Base-by-base conservation (phyloP, 495 filamentous ascomycete species). In the Friedmanniomyces simplex region DNA sequence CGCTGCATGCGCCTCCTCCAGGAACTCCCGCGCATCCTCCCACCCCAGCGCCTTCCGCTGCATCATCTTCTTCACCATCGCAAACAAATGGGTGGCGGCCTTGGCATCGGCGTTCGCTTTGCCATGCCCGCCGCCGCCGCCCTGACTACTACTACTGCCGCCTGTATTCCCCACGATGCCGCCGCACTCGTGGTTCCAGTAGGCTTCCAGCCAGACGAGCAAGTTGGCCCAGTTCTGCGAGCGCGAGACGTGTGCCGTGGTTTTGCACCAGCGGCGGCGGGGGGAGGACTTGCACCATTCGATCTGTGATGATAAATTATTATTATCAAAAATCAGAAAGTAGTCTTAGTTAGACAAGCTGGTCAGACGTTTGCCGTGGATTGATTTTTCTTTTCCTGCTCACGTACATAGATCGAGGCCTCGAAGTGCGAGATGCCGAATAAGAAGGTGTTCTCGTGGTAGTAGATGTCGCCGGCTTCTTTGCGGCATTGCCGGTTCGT, bases 381-480 rank as follows among this genome's bases (percentile, higher is more conserved):
- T n/a, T n/a, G n/a, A n/a, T n/a, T n/a, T n/a, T n/a, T n/a, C n/a
- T n/a, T n/a, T n/a, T n/a, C n/a, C n/a, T n/a, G n/a, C n/a, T n/a
- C n/a, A n/a, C n/a, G n/a, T 32, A 32, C 28, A 22, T 49, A 49
- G 24, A 37, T 21, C 8, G 24, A 14, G 30, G 43, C 54, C n/a
- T 49, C 26, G 54, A 49, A 49, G 45, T 52, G 20, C 8, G 11
- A 16, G 21, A 58, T 30, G 21, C 24, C 20, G 48, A 58, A 52
- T 2, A 14, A 6, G 48, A 58, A 58, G 0, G 6, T 45, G 37
- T 58, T 51, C 55, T 51, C 46, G 10, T 58, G 20, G 36, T 58
- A 58, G 47, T 52, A 58, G 32, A 58, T 58, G 24, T 42, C 45
- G 26, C 24, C 32, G 20, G 47, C 48, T 36, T 58, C 47, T 18